A percentile compares a stretch with the other conserved stretches of the same genome.
phyloP scores from a whole-genome alignment of 768 basidiomycete species.

The Pholiota conissans region DNA sequence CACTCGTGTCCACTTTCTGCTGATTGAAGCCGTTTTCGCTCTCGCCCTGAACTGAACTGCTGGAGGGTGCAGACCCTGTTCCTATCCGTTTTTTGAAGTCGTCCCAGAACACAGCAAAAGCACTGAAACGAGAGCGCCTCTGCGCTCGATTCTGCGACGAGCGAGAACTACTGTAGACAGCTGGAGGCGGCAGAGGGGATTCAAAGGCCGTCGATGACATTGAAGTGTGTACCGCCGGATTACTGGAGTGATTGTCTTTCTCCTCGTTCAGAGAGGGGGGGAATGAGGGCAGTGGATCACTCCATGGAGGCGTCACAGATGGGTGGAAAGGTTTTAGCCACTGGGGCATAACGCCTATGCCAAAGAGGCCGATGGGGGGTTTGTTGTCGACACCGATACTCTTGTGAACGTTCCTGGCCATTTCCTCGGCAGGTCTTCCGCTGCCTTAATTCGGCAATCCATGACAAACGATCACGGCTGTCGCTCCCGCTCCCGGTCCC shows the following conservation, averaged over 20 bases:
- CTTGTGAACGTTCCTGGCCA: constrained; percentile 18
- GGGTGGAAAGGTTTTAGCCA: constrained; percentile 21
- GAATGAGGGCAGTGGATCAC: constrained; percentile 12
- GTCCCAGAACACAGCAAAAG: constrained; percentile 45
- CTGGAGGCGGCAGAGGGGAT: constrained; percentile 42
- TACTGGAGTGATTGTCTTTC: constrained; percentile 8
- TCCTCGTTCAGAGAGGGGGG: constrained; percentile 17
- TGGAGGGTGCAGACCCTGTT: constrained; percentile 55
- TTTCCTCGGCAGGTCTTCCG: constrained; percentile 7
- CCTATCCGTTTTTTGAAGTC: constrained; percentile 55
- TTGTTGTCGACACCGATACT: constrained; percentile 9
- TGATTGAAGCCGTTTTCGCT: constrained; percentile 42
- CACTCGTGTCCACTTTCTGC: constrained; percentile 22
- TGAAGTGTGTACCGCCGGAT: constrained; percentile 20
- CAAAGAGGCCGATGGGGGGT: constrained; percentile 5
- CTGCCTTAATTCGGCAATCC: constrained; percentile 8
- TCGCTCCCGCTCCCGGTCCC: not conserved
- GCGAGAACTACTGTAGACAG: constrained; percentile 28
- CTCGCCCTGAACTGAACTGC: constrained; percentile 51
- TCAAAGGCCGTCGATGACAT: constrained; percentile 27
- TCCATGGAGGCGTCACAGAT: constrained; percentile 15
- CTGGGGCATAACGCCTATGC: constrained; percentile 18
- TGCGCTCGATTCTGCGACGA: constrained; percentile 28
- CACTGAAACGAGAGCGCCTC: constrained; percentile 36
- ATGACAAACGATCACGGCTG: constrained; percentile 4